Percentiles rank a stretch among this genome's conserved stretches.
Evolutionary conservation across 495 filamentous ascomycete genomes (phyloP).

Genomic region (Xylaria venustula): DNA sequence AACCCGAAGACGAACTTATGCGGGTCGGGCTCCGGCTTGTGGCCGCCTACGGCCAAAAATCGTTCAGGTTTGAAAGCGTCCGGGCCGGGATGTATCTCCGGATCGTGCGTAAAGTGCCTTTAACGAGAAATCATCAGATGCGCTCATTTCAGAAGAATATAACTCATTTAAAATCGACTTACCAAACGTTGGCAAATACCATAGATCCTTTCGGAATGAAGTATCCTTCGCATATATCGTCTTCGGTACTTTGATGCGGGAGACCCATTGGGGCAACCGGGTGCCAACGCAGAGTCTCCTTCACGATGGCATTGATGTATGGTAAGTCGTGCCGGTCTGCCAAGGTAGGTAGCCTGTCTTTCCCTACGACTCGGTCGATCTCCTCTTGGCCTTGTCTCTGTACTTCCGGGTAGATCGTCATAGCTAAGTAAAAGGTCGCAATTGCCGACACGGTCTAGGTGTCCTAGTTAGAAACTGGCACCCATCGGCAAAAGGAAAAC

Average conservation of each 20-base stretch:
- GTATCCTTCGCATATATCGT: constrained; percentile 51
- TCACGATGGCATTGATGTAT: constrained; percentile 43
- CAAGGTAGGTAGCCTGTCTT: constrained; percentile 40
- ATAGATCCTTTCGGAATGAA: constrained; percentile 48
- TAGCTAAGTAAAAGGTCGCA: constrained; percentile 48
- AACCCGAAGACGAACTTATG: constrained; percentile 50
- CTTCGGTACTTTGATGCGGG: constrained; percentile 45
- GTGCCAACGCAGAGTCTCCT: constrained; percentile 47
- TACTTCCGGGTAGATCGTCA: constrained; percentile 39
- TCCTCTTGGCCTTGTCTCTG: constrained; percentile 45
- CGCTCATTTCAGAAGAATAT: not conserved
- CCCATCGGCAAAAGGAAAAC: constrained; percentile 5
- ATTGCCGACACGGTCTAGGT: constrained; percentile 35
- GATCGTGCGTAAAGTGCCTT: constrained; percentile 37
- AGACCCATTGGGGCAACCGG: constrained; percentile 42
- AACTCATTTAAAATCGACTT: not conserved
- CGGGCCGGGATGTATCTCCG: constrained; percentile 38
- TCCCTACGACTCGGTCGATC: constrained; percentile 50
- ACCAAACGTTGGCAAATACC: constrained; percentile 34
- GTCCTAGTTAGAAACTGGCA: not conserved
- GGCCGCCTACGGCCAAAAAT: constrained; percentile 30
- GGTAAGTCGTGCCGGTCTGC: constrained; percentile 42
- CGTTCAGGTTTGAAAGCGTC: constrained; percentile 44
- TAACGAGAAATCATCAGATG: not conserved
- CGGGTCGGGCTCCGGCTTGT: constrained; percentile 40